Percentiles rank a stretch among this genome's conserved stretches.
Conservation (phyloP, 805 yeast species). For the Cyberlindnera samutprakarnensis region DNA sequence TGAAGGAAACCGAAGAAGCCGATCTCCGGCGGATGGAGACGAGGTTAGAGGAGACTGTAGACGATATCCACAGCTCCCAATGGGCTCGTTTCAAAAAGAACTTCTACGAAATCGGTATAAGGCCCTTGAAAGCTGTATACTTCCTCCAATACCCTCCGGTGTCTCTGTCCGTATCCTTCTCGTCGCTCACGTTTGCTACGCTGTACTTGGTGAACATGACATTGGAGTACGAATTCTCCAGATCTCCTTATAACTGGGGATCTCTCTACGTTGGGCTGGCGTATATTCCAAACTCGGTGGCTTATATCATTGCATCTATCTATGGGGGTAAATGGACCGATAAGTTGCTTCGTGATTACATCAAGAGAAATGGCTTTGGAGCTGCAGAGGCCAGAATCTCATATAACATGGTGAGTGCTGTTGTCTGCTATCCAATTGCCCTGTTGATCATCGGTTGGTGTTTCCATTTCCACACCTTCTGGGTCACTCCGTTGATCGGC, state of each 20-base stretch:
- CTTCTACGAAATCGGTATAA: slow-evolving; percentile 40
- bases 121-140: slow-evolving; percentile 56
- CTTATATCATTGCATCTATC: slow-evolving; percentile 70
- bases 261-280: slow-evolving; percentile 63
- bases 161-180: slow-evolving; percentile 51
- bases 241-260: slow-evolving; percentile 62
- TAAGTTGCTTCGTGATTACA: slow-evolving; percentile 43
- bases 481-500: slow-evolving; percentile 79
- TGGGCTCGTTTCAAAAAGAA: slow-evolving; percentile 20
- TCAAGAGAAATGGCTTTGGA: slow-evolving; percentile 52
- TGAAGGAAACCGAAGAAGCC: slow-evolving; percentile 6
- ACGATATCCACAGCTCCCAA: slow-evolving; percentile 10
- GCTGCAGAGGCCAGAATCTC: slow-evolving; percentile 78
- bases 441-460: slow-evolving; percentile 81
- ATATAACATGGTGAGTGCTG: slow-evolving; percentile 63
- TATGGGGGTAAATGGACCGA: slow-evolving; percentile 81
- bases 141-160: slow-evolving; percentile 73
- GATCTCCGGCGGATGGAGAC: slow-evolving; percentile 21
- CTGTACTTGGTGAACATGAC: slow-evolving; percentile 72
- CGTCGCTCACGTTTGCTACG: slow-evolving; percentile 65
- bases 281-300: slow-evolving; percentile 77
- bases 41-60: slow-evolving; percentile 20
- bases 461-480: slow-evolving; percentile 51
- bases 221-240: slow-evolving; percentile 52
- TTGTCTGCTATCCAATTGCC: slow-evolving; percentile 53